Conservation (phyloP, 805 yeast genomes). For the Alloascoidea hylecoeti region DNA sequence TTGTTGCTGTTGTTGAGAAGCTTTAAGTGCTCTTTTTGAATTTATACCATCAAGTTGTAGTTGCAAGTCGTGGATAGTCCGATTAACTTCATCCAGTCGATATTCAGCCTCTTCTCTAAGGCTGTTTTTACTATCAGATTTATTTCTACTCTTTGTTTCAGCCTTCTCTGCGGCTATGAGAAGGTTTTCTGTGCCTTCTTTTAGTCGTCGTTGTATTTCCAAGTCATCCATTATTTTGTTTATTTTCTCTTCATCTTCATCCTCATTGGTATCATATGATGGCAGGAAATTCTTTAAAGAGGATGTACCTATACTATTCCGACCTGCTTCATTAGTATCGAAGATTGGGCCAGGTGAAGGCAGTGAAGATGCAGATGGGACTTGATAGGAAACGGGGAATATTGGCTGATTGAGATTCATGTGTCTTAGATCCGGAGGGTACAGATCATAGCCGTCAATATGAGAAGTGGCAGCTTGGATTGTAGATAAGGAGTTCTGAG, state of each 20-base stretch:
- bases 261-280: too few relatives aligned
- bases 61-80: slow-evolving; percentile 12
- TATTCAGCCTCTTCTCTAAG: slow-evolving; percentile 12
- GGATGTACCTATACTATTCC: too few relatives aligned
- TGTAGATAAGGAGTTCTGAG: too few relatives aligned
- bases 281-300: too few relatives aligned
- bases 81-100: slow-evolving; percentile 15
- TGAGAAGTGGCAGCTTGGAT: too few relatives aligned
- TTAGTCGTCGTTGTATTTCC: slow-evolving; percentile 19
- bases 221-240: slow-evolving; percentile 16
- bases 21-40: slow-evolving; percentile 9
- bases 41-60: slow-evolving; percentile 9
- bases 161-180: slow-evolving; percentile 14
- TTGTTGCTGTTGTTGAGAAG: slow-evolving; percentile 2
- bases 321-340: too few relatives aligned
- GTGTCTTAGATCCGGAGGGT: too few relatives aligned
- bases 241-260: slow-evolving; percentile 7
- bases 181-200: slow-evolving; percentile 21
- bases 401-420: too few relatives aligned
- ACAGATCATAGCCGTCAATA: too few relatives aligned
- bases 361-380: too few relatives aligned
- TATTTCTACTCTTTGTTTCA: slow-evolving; percentile 3
- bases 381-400: too few relatives aligned
- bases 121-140: slow-evolving; percentile 6
- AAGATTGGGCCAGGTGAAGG: too few relatives aligned